Evolutionary conservation across 73 alveolate genomes (phyloP).

Genomic region (Tetrahymena malaccensis): DNA sequence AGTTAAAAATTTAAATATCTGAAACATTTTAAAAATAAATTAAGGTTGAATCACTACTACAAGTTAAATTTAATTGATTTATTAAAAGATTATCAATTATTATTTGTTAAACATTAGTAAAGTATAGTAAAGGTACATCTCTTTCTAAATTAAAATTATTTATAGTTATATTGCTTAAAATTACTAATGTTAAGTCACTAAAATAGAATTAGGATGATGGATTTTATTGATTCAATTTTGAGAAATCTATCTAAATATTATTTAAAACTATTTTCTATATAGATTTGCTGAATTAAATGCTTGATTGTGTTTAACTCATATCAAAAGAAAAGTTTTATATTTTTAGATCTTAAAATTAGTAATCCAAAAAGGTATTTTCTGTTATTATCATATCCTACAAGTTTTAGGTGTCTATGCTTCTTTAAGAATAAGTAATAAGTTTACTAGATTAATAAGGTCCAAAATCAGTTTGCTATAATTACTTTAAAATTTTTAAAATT

Average conservation of each 20-base stretch:
- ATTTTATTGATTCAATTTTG: neutral
- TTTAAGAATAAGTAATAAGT: neutral
- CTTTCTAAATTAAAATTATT: neutral
- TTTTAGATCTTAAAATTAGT: neutral
- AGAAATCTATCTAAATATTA: neutral
- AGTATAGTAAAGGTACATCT: neutral
- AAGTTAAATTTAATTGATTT: neutral
- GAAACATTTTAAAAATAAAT: neutral
- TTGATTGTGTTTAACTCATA: neutral
- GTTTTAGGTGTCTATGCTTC: neutral
- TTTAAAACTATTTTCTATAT: neutral
- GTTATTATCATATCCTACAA: neutral
- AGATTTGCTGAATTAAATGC: neutral
- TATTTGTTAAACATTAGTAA: neutral
- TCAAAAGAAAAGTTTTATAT: neutral
- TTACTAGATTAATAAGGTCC: neutral
- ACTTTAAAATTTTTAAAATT: neutral
- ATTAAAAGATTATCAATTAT: neutral
- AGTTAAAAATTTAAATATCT: neutral
- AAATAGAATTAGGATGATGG: neutral
- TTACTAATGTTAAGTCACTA: neutral
- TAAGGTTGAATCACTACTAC: neutral
- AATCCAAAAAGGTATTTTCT: neutral
- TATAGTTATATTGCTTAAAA: neutral
- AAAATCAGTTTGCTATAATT: neutral